Percentiles rank a stretch among this genome's conserved stretches.
Conservation (phyloP, 805 yeast species). For the Candida maris region DNA sequence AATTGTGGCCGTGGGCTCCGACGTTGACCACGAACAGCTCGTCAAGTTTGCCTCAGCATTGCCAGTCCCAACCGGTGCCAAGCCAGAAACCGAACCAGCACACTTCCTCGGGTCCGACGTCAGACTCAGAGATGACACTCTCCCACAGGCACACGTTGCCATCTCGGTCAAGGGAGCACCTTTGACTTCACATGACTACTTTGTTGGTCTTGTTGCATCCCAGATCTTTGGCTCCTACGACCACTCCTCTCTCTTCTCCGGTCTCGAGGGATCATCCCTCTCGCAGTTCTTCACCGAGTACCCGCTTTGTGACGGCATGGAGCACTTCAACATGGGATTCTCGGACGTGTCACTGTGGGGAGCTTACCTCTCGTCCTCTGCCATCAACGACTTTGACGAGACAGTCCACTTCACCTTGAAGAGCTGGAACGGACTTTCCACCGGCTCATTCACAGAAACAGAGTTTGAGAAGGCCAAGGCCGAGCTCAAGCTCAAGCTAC, state of each 20-base stretch:
- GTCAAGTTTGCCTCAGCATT: conserved; percentile 60
- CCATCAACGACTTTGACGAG: conserved; percentile 64
- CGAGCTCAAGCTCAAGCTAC: conserved; percentile 59
- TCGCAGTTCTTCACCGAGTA: conserved; percentile 65
- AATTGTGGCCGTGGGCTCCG: conserved; percentile 61
- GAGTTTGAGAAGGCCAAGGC: conserved; percentile 79
- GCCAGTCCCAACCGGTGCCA: conserved; percentile 48
- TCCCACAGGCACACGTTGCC: conserved; percentile 75
- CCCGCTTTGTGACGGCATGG: conserved; percentile 67
- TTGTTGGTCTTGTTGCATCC: conserved; percentile 72
- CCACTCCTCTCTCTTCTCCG: conserved; percentile 52
- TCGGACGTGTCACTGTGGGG: conserved; percentile 85
- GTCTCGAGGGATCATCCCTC: conserved; percentile 64
- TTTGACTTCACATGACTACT: conserved; percentile 56
- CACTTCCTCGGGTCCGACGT: conserved; percentile 82
- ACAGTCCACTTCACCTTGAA: conserved; percentile 75
- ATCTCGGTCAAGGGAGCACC: conserved; percentile 76
- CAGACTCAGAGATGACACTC: conserved; percentile 83
- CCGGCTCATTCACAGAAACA: conserved; percentile 64
- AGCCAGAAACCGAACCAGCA: conserved; percentile 46
- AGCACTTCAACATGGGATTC: conserved; percentile 70
- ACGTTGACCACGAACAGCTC: conserved; percentile 63
- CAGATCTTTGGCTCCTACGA: conserved; percentile 53
- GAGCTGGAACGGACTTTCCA: conserved; percentile 83
- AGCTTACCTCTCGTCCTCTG: conserved; percentile 61